These are phyloP conservation scores for Fusarium agapanthi DNA, from an alignment of 2,329 filamentous ascomycete genomes.

Conservation along the genomic window DNA sequence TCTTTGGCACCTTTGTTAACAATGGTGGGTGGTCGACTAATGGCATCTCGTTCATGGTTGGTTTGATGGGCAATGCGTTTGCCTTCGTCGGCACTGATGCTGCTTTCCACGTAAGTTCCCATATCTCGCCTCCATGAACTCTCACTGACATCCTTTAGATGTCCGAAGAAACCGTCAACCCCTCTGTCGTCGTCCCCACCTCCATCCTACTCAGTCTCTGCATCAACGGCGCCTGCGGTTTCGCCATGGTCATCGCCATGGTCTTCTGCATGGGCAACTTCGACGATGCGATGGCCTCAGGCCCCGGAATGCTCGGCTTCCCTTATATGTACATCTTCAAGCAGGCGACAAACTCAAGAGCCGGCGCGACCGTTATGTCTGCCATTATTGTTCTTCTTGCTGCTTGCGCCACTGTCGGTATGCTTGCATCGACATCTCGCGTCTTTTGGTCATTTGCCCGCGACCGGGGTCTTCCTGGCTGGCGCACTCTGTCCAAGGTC, in stretches of 20 bases:
- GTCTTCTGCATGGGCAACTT: conserved; percentile 63
- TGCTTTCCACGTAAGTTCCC: conserved; percentile 41
- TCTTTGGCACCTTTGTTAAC: conserved; percentile 57
- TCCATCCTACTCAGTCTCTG: conserved; percentile 59
- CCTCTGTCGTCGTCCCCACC: conserved; percentile 58
- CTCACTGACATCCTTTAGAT: conserved; percentile 41
- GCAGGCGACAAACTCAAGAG: conserved; percentile 57
- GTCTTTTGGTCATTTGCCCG: conserved; percentile 63
- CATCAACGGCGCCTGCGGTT: conserved; percentile 62
- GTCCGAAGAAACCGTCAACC: conserved; percentile 58
- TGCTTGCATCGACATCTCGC: conserved; percentile 65
- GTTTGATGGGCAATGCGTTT: conserved; percentile 53
- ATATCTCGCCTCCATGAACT: fast-evolving
- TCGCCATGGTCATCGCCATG: conserved; percentile 64
- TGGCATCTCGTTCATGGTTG: conserved; percentile 56
- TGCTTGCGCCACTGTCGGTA: conserved; percentile 59
- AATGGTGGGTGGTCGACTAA: conserved; percentile 54
- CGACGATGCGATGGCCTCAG: conserved; percentile 52
- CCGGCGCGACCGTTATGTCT: conserved; percentile 60
- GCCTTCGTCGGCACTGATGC: conserved; percentile 46
- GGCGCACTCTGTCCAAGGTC: conserved; percentile 41
- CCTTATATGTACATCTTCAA: conserved; percentile 69
- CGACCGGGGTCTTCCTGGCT: conserved; percentile 46
- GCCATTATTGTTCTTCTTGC: conserved; percentile 59
- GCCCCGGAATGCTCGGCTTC: conserved; percentile 54